Evolutionary conservation across 331 rosid species (phyloP), one percentile per base, ranked within the genome.

Genomic region (Acacia pycnantha): DNA sequence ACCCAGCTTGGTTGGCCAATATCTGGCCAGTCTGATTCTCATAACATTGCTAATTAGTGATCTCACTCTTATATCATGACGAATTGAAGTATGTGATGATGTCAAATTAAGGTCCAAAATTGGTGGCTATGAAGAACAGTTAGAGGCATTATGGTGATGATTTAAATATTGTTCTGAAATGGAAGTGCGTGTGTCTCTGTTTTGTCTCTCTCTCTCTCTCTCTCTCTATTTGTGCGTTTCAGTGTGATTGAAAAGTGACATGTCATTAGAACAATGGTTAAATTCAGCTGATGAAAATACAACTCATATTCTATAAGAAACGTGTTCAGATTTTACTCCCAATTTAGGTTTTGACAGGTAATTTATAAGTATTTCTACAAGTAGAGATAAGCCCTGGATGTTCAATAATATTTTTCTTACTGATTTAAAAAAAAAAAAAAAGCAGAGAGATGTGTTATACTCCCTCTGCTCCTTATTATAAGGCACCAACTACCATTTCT

Each of bases 121-220:
- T 82, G 77, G 56, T 73, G 70, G 78, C 83, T 69, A 62, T 27
- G 9, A 74, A 29, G 11, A 50, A 58, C 26, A 27, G 72, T 78
- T 67, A 40, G 65, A 54, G 69, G 68, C 86, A 79, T 54, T 50
- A 66, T 65, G n/a, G 72, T 4, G 44, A 53, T 4, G 53, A 71
- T 62, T 79, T 71, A 64, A 51, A 46, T 62, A 79, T 53, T 35
- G 44, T 70, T 58, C 2, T 82, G 73, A 71, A 82, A 82, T 85
- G 86, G 88, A 74, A 37, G 81, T 50, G 58, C 68, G 51, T 67
- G 86, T 74, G 88, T 58, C 71, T 19, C 43, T 74, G 71, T 78
- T 78, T 85, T 84, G 71, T 80, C 56, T 71, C 59, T 71, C 76
- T 53, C 65, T 51, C 27, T 70, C n/a, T n/a, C n/a, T 80, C 56